Conservation (phyloP, 176 grass and related monocot species). For the Eremochloa ophiuroides region DNA sequence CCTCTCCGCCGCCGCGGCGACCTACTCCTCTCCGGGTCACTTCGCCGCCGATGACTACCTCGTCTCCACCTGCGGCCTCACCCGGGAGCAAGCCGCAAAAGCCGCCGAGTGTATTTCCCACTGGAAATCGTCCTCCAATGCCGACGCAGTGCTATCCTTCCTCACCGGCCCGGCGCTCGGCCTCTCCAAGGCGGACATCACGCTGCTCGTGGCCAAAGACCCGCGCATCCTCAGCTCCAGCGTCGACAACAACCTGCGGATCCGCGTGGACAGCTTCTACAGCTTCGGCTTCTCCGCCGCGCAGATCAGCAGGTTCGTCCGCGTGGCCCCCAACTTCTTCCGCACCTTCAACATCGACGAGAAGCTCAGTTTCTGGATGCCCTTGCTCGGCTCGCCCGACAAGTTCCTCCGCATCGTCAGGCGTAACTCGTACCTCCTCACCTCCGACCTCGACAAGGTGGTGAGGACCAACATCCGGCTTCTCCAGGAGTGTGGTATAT, state of each 20-base stretch:
- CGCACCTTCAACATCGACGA: slow-evolving; percentile 10
- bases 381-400: slow-evolving; percentile 22
- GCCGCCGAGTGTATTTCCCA: neutral
- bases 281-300: slow-evolving; percentile 28
- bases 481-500: slow-evolving; percentile 32
- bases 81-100: slow-evolving; percentile 14
- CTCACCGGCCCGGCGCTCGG: slow-evolving; percentile 27
- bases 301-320: slow-evolving; percentile 17
- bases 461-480: slow-evolving; percentile 43
- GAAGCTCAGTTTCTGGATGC: slow-evolving; percentile 51
- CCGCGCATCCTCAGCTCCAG: slow-evolving; percentile 38
- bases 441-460: slow-evolving; percentile 21
- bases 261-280: slow-evolving; percentile 11
- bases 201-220: slow-evolving; percentile 12
- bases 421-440: slow-evolving; percentile 24
- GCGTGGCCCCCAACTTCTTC: neutral
- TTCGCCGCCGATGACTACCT: slow-evolving; percentile 35
- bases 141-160: slow-evolving; percentile 33
- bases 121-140: slow-evolving; percentile 17
- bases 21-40: neutral
- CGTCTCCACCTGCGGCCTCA: slow-evolving; percentile 35
- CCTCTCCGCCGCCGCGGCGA: neutral
- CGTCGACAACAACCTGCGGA: slow-evolving; percentile 36
- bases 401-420: slow-evolving; percentile 23
- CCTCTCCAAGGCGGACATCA: slow-evolving; percentile 37